Conservation (phyloP, 2,329 filamentous ascomycete genomes). For the Samsoniella hepiali region DNA sequence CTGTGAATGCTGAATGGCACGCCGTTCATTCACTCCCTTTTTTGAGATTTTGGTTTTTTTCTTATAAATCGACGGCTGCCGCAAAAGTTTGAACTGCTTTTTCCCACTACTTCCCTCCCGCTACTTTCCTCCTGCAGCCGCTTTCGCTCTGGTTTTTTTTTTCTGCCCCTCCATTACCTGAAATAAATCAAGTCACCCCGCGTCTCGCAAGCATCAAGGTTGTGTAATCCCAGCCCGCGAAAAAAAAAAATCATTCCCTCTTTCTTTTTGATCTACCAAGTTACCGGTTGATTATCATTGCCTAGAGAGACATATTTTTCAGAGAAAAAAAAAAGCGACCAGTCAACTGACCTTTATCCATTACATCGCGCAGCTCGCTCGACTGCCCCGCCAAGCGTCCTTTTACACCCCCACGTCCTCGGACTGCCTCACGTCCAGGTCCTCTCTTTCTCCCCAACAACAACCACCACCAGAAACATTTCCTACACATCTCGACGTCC, state of each 20-base stretch:
- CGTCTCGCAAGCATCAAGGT: background rate
- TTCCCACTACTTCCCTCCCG: background rate
- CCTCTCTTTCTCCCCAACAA: background rate
- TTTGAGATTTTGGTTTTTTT: background rate
- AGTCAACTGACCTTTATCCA: background rate
- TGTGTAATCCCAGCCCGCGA: background rate
- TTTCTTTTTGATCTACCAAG: background rate
- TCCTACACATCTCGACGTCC: background rate
- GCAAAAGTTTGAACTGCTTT: background rate
- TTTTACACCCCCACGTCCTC: constrained; percentile 18
- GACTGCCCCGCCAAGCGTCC: constrained; percentile 14
- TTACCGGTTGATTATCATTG: background rate
- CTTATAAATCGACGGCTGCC: background rate
- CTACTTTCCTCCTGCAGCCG: constrained; percentile 13
- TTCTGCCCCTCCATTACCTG: constrained; percentile 17
- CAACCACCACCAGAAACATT: background rate
- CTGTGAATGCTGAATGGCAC: background rate
- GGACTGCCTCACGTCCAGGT: background rate
- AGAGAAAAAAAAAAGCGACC: background rate
- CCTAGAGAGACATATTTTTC: background rate
- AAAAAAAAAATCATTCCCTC: background rate
- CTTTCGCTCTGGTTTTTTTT: background rate
- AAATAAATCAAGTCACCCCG: background rate
- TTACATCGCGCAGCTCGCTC: background rate
- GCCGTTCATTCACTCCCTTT: background rate